A percentile compares a stretch with the other conserved stretches of the same genome.
Evolutionary conservation across 2,329 filamentous ascomycete species (phyloP).

Genomic region (Aspergillus sergii): DNA sequence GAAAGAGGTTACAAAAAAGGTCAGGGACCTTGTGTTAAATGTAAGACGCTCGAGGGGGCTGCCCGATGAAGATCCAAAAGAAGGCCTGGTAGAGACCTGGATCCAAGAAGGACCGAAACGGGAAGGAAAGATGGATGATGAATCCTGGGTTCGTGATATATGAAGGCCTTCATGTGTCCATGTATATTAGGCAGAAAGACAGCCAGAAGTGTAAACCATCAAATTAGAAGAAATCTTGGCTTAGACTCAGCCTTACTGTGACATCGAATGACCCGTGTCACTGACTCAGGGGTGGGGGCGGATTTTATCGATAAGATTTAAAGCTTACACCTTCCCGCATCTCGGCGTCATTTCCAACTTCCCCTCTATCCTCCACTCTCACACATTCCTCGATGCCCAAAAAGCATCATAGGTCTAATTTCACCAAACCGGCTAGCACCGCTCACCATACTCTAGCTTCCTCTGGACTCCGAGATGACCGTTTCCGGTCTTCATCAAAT

Average conservation of each 20-base stretch:
- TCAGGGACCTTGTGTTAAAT: slow-evolving; percentile 79
- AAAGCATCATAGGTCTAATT: slow-evolving; percentile 44
- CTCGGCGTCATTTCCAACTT: slow-evolving; percentile 2
- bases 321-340: slow-evolving; percentile 3
- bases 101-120: slow-evolving; percentile 56
- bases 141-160: slow-evolving; percentile 61
- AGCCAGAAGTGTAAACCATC: slow-evolving; percentile 11
- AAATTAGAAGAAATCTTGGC: slow-evolving; percentile 9
- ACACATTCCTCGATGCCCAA: slow-evolving; percentile 47
- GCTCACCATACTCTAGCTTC: slow-evolving; percentile 43
- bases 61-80: slow-evolving; percentile 77
- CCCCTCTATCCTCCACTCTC: slow-evolving; percentile 12
- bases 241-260: background rate
- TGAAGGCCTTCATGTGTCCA: slow-evolving; percentile 31
- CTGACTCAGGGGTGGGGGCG: background rate
- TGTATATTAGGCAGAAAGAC: slow-evolving; percentile 18
- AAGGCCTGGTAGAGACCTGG: slow-evolving; percentile 81
- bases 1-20: slow-evolving; percentile 75
- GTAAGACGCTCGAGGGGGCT: slow-evolving; percentile 72
- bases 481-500: slow-evolving; percentile 22
- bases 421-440: slow-evolving; percentile 44
- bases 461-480: slow-evolving; percentile 30
- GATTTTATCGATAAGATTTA: slow-evolving; percentile 7
- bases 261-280: no score
- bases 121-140: slow-evolving; percentile 63